A percentile compares a stretch with the other conserved stretches of the same genome.
Conservation (phyloP, 345 rosid genomes). For the thale cress (Arabidopsis thaliana) region DNA sequence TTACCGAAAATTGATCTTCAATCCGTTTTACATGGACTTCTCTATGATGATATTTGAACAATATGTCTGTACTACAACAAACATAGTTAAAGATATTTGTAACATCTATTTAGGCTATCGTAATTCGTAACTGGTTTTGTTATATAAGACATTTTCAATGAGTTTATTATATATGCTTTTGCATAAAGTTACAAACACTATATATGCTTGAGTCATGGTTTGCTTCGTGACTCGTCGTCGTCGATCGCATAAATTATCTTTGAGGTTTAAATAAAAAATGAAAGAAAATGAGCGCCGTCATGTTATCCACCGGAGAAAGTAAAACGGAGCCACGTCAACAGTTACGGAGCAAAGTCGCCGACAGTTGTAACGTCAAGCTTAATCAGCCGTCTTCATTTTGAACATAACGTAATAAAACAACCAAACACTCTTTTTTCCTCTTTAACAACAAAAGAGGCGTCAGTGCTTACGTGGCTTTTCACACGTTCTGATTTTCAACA, state of each 20-base stretch:
- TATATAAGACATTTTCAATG: not conserved
- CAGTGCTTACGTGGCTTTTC: conserved; percentile 38
- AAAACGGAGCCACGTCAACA: conserved; percentile 35
- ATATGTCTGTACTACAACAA: conserved; percentile 4
- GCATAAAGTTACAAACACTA: not conserved
- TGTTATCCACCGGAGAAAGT: conserved; percentile 17
- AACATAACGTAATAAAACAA: conserved; percentile 24
- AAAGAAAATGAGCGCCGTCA: conserved; percentile 38
- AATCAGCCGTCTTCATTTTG: conserved; percentile 30
- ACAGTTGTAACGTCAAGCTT: conserved; percentile 46
- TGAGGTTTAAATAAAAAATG: not conserved
- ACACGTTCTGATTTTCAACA: conserved; percentile 21
- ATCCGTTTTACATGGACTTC: conserved; percentile 3
- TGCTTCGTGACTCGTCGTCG: not conserved
- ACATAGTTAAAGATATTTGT: not conserved
- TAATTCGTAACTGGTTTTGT: too few relatives aligned
- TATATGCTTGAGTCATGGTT: not conserved
- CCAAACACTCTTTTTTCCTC: not conserved
- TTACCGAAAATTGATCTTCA: not conserved
- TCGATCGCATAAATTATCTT: not conserved
- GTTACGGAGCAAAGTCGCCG: conserved; percentile 39
- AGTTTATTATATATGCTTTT: not conserved
- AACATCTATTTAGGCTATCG: too few relatives aligned
- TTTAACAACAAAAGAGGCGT: not conserved
- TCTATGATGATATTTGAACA: not conserved